Base-by-base conservation (phyloP, 257 asterid species). In the Solanum lycopersicoides region DNA sequence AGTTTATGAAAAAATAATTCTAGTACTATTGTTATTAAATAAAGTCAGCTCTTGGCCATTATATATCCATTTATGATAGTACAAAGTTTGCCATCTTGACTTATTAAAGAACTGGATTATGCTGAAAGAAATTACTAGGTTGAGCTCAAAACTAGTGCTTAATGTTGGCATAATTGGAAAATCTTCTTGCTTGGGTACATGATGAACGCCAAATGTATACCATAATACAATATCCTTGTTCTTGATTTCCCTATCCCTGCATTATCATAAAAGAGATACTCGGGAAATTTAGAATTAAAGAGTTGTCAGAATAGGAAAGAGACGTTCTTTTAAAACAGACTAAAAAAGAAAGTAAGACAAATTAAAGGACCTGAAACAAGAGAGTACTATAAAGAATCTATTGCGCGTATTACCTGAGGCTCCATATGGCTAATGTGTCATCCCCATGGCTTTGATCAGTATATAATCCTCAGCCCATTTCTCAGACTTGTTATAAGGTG, bases 81-180 rank as follows among this genome's bases (percentile, higher is more conserved):
- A 37, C 53, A 74, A 79, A 21, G 82, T 73, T 20, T 53, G 45
- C 4, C 53, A 30, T 9, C 42, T 85, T 87, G 65, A 84, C 89
- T 86, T 82, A 35, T n/a, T 87, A 89, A 85, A 92, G 92, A 83
- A 86, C 84, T 6, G 98, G 97, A 88, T 95, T 93, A 63, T 88
- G 93, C 88, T 93, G 95, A 63, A 95, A 95, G 87, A 94, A 95
- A 86, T 93, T 95, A 15, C 89, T 16, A 1, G 96, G 96, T 89
- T 87, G 25, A 95, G 94, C 89, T 93, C 94, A 59, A 94, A 94
- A 2, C 89, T 87, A n/a, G 83, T 86, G 5, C 71, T 89, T 30
- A 91, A 3, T 3, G 92, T 91, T 16, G 95, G 95, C 97, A 94
- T 94, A 42, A 94, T 60, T 3, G 95, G 96, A 75, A 90, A 94